Evolutionary conservation across 352 stramenopile genomes (phyloP).

Genomic region (Phytophthora fragariaefolia): DNA sequence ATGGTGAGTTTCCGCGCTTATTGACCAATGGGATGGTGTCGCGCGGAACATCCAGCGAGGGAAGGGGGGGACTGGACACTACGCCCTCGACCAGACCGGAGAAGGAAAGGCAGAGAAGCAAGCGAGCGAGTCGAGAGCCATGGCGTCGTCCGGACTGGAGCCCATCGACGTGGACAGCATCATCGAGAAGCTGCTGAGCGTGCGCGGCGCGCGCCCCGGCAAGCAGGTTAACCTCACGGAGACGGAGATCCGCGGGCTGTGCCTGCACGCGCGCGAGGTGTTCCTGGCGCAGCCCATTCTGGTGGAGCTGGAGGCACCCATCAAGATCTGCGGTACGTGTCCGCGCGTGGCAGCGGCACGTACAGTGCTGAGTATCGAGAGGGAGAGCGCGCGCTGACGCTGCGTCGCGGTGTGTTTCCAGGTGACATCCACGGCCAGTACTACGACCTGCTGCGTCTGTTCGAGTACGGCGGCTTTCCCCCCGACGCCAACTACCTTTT

Average conservation of each 20-base stretch:
- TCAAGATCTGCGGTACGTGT: slow-evolving; percentile 95
- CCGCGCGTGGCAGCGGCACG: too few species aligned
- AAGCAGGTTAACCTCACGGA: slow-evolving; percentile 96
- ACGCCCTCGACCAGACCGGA: slow-evolving; percentile 23
- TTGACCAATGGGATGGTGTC: slow-evolving; percentile 19
- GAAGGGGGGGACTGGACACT: slow-evolving; percentile 27
- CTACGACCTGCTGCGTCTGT: slow-evolving; percentile 98
- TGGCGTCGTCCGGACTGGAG: slow-evolving; percentile 66
- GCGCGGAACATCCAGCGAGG: slow-evolving; percentile 27
- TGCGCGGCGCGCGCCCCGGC: slow-evolving; percentile 86
- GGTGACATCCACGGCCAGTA: slow-evolving; percentile 99
- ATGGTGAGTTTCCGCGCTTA: slow-evolving; percentile 1
- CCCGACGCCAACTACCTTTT: slow-evolving; percentile 75
- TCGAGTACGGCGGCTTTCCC: slow-evolving; percentile 93
- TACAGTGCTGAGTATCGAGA: too few species aligned
- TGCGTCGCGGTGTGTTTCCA: slow-evolving; percentile 12
- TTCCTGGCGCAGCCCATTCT: slow-evolving; percentile 99
- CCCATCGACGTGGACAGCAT: slow-evolving; percentile 88
- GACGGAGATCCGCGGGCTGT: slow-evolving; percentile 98
- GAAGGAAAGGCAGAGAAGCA: slow-evolving; percentile 42
- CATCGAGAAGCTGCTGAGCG: slow-evolving; percentile 92
- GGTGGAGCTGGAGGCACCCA: slow-evolving; percentile 98
- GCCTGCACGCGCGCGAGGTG: slow-evolving; percentile 95
- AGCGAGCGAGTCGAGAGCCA: slow-evolving; percentile 26
- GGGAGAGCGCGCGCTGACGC: slow-evolving; percentile 14